Percentiles rank a stretch among this genome's conserved stretches.
Conservation (phyloP, 768 basidiomycete genomes). For the Phaeolepiota aurea region DNA sequence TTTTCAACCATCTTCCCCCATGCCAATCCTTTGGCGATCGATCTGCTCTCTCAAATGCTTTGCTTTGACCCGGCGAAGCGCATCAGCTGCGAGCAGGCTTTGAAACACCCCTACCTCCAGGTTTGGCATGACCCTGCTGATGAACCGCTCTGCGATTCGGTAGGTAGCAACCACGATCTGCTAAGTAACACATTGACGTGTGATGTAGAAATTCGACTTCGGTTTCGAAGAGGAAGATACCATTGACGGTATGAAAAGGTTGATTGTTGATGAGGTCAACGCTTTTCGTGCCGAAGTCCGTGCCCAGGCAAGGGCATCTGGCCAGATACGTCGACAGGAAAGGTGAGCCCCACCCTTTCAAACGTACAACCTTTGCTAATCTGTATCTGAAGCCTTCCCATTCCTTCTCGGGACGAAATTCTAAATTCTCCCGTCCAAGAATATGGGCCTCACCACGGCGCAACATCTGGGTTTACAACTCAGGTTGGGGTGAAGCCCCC, state of each 20-base stretch:
- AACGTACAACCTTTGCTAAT: background rate
- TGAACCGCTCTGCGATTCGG: conserved; percentile 78
- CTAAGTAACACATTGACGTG: background rate
- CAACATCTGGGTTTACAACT: conserved; percentile 60
- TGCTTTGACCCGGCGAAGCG: conserved; percentile 96
- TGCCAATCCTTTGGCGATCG: conserved; percentile 90
- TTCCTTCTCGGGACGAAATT: conserved; percentile 78
- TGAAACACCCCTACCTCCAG: conserved; percentile 89
- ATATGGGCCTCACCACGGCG: conserved; percentile 48
- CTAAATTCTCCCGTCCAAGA: conserved; percentile 69
- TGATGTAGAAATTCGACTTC: conserved; percentile 81
- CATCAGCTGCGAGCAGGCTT: conserved; percentile 91
- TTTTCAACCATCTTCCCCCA: conserved; percentile 90
- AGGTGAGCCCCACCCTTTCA: conserved; percentile 32
- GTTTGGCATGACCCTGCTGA: conserved; percentile 99
- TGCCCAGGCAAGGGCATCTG: conserved; percentile 64
- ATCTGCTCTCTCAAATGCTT: conserved; percentile 84
- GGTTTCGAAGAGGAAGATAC: conserved; percentile 94
- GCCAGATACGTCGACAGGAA: conserved; percentile 71
- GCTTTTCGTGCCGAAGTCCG: conserved; percentile 87
- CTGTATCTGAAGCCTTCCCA: conserved; percentile 49
- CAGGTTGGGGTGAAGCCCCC: conserved; percentile 34
- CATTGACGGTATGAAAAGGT: conserved; percentile 93
- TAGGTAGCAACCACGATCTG: conserved; percentile 22
- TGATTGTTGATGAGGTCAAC: conserved; percentile 91